phyloP scores from a whole-genome alignment of 2,329 filamentous ascomycete species.

The Fusarium illudens region DNA sequence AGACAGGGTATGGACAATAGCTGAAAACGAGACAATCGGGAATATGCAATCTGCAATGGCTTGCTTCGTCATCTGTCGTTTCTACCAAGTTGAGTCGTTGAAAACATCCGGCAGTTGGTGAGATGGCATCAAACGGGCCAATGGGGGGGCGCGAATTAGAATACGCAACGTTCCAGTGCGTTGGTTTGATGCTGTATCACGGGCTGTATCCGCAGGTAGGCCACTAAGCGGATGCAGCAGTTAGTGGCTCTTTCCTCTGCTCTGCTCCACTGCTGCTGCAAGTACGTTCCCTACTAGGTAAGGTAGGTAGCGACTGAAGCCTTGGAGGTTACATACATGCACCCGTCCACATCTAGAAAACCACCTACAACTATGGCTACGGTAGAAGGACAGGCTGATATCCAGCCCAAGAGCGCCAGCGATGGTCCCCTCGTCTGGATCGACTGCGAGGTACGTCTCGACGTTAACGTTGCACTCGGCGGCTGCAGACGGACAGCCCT shows the following conservation, averaged over 20 bases:
- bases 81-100: background rate
- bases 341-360: background rate
- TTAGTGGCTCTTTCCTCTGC: constrained; percentile 13
- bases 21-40: background rate
- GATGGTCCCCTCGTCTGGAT: constrained; percentile 83
- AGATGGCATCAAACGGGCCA: constrained; percentile 11
- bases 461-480: background rate
- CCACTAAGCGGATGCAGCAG: constrained; percentile 2
- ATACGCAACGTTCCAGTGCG: constrained; percentile 45
- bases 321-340: constrained; percentile 28
- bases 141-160: constrained; percentile 36
- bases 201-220: background rate
- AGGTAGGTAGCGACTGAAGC: background rate
- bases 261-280: constrained; percentile 28
- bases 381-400: constrained; percentile 22
- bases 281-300: constrained; percentile 2
- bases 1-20: background rate
- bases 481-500: background rate
- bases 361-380: constrained; percentile 20
- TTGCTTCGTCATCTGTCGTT: background rate
- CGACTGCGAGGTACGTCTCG: constrained; percentile 65
- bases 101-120: constrained; percentile 16
- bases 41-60: background rate
- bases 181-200: constrained; percentile 1
- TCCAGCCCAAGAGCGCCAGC: constrained; percentile 40